Evolutionary conservation across 495 filamentous ascomycete species (phyloP), one percentile per base, ranked within the genome.

Genomic region (Achaetomiella virescens): DNA sequence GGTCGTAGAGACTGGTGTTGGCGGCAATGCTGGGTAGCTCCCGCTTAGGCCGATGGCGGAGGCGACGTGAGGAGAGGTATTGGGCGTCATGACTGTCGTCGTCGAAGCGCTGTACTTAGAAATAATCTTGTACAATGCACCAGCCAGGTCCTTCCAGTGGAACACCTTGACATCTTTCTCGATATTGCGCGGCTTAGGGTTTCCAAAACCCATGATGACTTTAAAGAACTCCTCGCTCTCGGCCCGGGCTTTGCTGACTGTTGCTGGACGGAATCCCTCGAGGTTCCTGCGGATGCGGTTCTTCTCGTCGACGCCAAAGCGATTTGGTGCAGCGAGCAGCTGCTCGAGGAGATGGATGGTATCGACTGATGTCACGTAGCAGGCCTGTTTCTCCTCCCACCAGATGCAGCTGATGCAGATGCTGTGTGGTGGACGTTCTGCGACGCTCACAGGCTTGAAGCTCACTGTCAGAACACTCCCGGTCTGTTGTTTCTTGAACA

Each of bases 151-250:
- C 65, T 86, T 89, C 95, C 93, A 98, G 11, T 89, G 84, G 66
- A 97, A 98, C 6, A 97, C 93, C 70, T 98, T 98, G 62, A 98
- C 89, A 63, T 96, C 91, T 72, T 98, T 98, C 76, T 97, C 93
- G 61, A 98, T 98, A 62, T 96, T 96, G 38, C 93, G 79, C 6
- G 93, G 95, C 74, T 97, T 97, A 2, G 95, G 95, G 22, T 83
- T 85, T 11, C 89, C 88, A 67, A 97, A 96, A n/a, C 82, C 86
- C 95, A 98, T 97, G 71, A 98, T 97, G 57, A 97, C 75, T 73
- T 96, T 96, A 83, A 97, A 97, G 73, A 97, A 97, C 41, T 90
- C 88, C 68, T 96, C 91, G 64, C 87, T 95, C 42, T 97, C 92
- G 2, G 81, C 64, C 72, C 96, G 96, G 51, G 84, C 82, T 67